Evolutionary conservation across 192 early-diverging fungal genomes (phyloP).

Genomic region (Backusella liffmaniae): DNA sequence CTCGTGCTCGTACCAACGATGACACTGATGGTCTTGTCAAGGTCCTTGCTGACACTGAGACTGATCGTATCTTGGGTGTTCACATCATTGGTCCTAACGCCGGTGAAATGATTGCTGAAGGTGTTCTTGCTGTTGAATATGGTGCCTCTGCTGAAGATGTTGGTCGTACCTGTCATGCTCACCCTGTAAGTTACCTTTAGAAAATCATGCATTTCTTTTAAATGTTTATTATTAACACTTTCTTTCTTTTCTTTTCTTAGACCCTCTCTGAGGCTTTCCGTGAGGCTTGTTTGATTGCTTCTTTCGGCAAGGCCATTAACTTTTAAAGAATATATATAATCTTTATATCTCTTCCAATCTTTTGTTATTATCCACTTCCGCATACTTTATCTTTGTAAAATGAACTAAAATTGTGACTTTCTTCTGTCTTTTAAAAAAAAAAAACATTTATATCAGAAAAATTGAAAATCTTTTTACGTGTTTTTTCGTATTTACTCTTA

Average conservation of each 20-base stretch:
- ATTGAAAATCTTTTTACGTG: neutral
- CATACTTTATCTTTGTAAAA: neutral
- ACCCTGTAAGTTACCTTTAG: conserved; percentile 56
- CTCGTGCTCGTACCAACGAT: conserved; percentile 95
- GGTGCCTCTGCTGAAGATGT: conserved; percentile 98
- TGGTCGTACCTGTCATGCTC: conserved; percentile 96
- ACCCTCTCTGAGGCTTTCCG: conserved; percentile 98
- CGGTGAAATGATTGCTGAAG: conserved; percentile 99
- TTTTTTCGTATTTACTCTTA: neutral
- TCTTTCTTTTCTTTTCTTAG: conserved; percentile 23
- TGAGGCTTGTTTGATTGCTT: conserved; percentile 92
- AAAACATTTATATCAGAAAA: neutral
- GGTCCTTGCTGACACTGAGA: conserved; percentile 93
- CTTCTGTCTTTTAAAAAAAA: neutral
- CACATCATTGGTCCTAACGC: conserved; percentile 99
- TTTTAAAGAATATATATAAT: conserved; percentile 44
- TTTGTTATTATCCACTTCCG: neutral
- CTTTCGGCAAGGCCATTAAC: conserved; percentile 80
- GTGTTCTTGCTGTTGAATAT: conserved; percentile 96
- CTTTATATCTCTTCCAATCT: conserved; percentile 7
- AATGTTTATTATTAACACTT: neutral
- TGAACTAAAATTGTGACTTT: conserved; percentile 7
- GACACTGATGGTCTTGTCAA: conserved; percentile 95
- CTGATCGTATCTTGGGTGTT: conserved; percentile 94
- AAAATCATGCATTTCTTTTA: neutral